Percentiles rank a stretch among this genome's conserved stretches.
These are phyloP conservation scores for Chalciporus chontae DNA, from an alignment of 768 basidiomycete genomes.

Conservation along the genomic window DNA sequence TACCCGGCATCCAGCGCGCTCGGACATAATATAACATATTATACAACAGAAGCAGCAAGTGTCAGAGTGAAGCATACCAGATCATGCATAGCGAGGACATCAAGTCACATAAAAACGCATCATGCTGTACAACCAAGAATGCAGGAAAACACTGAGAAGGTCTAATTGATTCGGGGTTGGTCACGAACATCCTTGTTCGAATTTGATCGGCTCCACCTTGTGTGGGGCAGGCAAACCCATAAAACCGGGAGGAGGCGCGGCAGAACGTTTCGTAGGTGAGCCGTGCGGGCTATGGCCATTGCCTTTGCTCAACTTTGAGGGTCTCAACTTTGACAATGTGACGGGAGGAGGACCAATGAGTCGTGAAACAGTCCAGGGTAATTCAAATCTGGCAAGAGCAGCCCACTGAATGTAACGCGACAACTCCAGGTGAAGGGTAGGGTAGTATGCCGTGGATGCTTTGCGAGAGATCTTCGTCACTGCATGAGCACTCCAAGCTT, in stretches of 20 bases:
- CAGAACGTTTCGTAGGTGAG: conserved; percentile 25
- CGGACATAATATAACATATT: conserved; percentile 4
- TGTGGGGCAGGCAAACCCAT: conserved; percentile 37
- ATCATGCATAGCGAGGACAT: background rate
- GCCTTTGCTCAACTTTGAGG: conserved; percentile 12
- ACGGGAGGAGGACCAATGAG: conserved; percentile 77
- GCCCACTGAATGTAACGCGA: conserved; percentile 79
- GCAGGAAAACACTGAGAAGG: background rate
- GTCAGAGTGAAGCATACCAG: conserved; percentile 13
- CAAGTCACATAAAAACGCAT: conserved; percentile 8
- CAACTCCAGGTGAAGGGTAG: conserved; percentile 90
- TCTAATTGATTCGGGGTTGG: background rate
- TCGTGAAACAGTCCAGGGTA: conserved; percentile 79
- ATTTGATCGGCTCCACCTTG: conserved; percentile 43
- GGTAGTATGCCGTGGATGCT: conserved; percentile 92
- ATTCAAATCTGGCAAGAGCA: conserved; percentile 60
- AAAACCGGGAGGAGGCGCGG: conserved; percentile 16
- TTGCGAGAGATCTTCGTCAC: conserved; percentile 80
- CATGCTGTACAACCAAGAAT: conserved; percentile 6
- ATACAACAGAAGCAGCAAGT: conserved; percentile 19
- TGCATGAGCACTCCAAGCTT: background rate
- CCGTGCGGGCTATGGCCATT: conserved; percentile 17
- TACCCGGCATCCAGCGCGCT: conserved; percentile 9
- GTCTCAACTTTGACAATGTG: conserved; percentile 44
- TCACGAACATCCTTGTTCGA: conserved; percentile 27